Evolutionary conservation across 176 grass and related monocot genomes (phyloP).

Genomic region (Aechmea fasciata): DNA sequence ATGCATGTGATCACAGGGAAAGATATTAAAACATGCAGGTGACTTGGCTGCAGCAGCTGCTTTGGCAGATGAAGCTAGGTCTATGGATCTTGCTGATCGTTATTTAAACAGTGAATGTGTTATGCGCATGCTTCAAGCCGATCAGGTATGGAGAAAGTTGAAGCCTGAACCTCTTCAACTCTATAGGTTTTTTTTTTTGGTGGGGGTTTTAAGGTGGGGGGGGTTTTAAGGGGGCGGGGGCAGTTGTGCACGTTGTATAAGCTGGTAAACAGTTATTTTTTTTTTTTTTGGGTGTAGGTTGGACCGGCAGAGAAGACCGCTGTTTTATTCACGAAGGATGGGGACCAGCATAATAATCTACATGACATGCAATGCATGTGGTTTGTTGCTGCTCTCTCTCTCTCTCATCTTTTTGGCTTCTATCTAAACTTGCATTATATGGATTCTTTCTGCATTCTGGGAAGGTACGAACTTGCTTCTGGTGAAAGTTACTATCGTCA

Average conservation of each 20-base stretch:
- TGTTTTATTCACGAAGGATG: constrained; percentile 97
- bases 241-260: too few species aligned
- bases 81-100: constrained; percentile 97
- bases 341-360: constrained; percentile 98
- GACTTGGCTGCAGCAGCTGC: constrained; percentile 74
- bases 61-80: constrained; percentile 94
- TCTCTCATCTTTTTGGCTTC: constrained; percentile 1
- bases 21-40: constrained; percentile 84
- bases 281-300: constrained; percentile 50
- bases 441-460: background rate
- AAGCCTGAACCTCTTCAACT: background rate
- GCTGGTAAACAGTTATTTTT: background rate
- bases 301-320: constrained; percentile 87
- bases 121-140: constrained; percentile 97
- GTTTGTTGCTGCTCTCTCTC: constrained; percentile 24
- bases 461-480: constrained; percentile 98
- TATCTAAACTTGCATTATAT: constrained; percentile 1
- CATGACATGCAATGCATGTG: constrained; percentile 99
- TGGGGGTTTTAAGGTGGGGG: too few species aligned
- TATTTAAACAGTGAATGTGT: constrained; percentile 98
- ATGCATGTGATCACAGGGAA: constrained; percentile 51
- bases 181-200: background rate
- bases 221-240: too few species aligned
- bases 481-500: constrained; percentile 91
- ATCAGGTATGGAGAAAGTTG: constrained; percentile 49